Evolutionary conservation across 345 rosid species (phyloP), one percentile per base, ranked within the genome.

Genomic region (Litchi chinensis): DNA sequence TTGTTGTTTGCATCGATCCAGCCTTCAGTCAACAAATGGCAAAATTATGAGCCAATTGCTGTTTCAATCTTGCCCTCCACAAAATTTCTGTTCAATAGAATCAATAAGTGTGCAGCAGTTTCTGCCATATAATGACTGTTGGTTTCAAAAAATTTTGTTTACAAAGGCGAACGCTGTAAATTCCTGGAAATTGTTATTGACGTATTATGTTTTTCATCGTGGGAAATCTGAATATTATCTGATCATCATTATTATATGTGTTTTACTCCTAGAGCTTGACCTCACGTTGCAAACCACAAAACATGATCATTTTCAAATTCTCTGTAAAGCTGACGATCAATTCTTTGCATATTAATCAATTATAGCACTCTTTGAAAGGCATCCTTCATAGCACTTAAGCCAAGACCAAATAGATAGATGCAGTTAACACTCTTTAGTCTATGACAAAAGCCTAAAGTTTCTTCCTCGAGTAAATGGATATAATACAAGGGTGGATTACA

Each of bases 1-100:
- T 95, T 52, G 88, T 93, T 7, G 93, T 93, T 48, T 91, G 97
- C 88, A 81, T 95, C 2, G 99, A 93, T 84, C 92, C 97, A 44
- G 71, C 84, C 7, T 88, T 87, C 74, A 86, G 80, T 64, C 86
- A 85, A 72, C 87, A 87, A 77, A 86, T 71, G 75, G 88, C 99
- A 15, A 92, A 84, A 79, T 79, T 95, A 43, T 95, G 85, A 93
- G 81, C 75, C 75, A 79, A 67, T 16, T 67, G 1, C 46, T 12
- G 63, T 57, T 66, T 40, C 5, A 39, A 60, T 74, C 69, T 21
- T 6, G 48, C 4, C 39, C 60, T 10, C 19, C 22, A n/a, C 39
- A 39, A 2, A 54, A n/a, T 39, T 46, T 41, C 60, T 18, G 57
- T 32, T 48, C 6, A 6, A 48, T 46, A 10, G 37, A 48, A 46